phyloP scores from a whole-genome alignment of 352 stramenopile genomes.

The Phytophthora hybrid region DNA sequence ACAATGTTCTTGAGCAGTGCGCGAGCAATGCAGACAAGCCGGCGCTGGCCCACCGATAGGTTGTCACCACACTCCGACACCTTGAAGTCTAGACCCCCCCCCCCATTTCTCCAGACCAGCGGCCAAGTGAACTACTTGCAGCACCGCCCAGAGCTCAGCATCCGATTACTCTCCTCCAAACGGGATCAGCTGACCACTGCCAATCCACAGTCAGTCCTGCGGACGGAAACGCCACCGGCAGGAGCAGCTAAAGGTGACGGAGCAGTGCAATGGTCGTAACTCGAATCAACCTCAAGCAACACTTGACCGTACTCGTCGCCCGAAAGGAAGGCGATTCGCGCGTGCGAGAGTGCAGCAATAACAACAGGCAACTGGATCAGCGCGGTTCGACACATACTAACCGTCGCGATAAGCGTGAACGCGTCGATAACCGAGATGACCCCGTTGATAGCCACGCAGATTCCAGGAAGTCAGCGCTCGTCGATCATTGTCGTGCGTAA shows the following conservation, averaged over 20 bases:
- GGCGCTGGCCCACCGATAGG: constrained; percentile 68
- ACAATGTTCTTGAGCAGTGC: constrained; percentile 92
- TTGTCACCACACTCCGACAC: constrained; percentile 88
- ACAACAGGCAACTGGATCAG: constrained; percentile 33
- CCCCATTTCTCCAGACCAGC: constrained; percentile 70
- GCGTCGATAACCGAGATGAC: constrained; percentile 56
- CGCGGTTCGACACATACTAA: constrained; percentile 38
- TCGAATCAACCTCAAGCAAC: constrained; percentile 2
- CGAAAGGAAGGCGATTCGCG: constrained; percentile 28
- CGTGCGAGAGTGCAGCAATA: constrained; percentile 39
- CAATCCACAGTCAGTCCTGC: constrained; percentile 27
- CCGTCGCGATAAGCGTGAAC: constrained; percentile 47
- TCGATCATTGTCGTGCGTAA: too few relatives aligned
- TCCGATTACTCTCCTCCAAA: constrained; percentile 83
- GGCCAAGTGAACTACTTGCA: constrained; percentile 64
- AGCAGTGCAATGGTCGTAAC: not conserved
- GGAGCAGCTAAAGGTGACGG: too few relatives aligned
- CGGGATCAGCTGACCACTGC: constrained; percentile 69
- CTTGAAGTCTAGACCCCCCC: constrained; percentile 27
- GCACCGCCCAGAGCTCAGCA: constrained; percentile 60
- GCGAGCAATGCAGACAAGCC: constrained; percentile 95
- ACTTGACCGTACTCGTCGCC: constrained; percentile 32
- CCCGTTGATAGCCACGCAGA: constrained; percentile 46
- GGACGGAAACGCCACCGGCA: constrained; percentile 19
- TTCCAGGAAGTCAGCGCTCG: too few relatives aligned